These are phyloP conservation scores for Cladosporium sphaerospermum DNA, from an alignment of 2,329 filamentous ascomycete species.

Conservation along the genomic window DNA sequence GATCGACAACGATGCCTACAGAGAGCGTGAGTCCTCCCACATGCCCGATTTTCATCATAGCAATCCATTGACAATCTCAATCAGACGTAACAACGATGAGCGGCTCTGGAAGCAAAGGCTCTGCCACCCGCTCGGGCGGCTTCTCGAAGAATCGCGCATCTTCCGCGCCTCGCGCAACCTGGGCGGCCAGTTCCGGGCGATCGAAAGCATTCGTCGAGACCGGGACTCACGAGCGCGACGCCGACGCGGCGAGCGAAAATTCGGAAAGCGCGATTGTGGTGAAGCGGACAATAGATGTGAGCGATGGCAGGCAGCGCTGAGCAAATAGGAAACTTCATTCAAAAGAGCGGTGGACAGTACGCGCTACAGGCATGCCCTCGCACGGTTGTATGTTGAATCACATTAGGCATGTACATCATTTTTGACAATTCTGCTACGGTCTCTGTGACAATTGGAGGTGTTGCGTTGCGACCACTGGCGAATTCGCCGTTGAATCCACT, in stretches of 20 bases:
- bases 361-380: too few relatives aligned
- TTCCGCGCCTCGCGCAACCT: background rate
- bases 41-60: background rate
- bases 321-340: background rate
- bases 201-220: constrained; percentile 2
- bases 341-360: too few relatives aligned
- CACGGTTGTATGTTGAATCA: too few relatives aligned
- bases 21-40: background rate
- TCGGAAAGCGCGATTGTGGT: constrained; percentile 7
- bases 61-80: background rate
- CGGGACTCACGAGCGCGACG: background rate
- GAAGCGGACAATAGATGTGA: constrained; percentile 4
- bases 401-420: too few relatives aligned
- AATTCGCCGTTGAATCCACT: too few relatives aligned
- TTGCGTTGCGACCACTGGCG: too few relatives aligned
- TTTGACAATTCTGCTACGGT: too few relatives aligned
- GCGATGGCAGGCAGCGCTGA: background rate
- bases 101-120: constrained; percentile 2
- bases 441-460: too few relatives aligned
- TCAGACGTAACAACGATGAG: constrained; percentile 2
- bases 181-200: background rate
- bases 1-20: constrained; percentile 7
- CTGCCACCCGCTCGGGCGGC: background rate
- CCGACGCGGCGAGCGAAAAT: constrained; percentile 18
- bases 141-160: background rate